A percentile compares a stretch with the other conserved stretches of the same genome.
These are phyloP conservation scores for Pleurotus cornucopiae DNA, from an alignment of 768 basidiomycete species.

Conservation along the genomic window DNA sequence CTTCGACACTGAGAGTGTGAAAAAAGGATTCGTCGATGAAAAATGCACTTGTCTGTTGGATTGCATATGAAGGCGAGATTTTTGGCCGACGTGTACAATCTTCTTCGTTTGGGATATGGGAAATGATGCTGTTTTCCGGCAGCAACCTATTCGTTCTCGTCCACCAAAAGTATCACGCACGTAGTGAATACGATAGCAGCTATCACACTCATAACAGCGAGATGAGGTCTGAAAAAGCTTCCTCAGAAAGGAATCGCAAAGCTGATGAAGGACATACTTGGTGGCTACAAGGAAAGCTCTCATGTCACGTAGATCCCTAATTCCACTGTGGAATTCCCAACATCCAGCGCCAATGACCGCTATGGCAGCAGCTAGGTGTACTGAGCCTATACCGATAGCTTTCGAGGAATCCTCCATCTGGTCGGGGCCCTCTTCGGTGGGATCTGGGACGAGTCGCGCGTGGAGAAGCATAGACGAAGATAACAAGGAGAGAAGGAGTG, in stretches of 20 bases:
- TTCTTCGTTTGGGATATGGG: too few species aligned
- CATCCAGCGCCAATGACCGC: slow-evolving; percentile 10
- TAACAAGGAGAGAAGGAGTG: slow-evolving; percentile 57
- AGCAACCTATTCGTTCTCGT: slow-evolving; percentile 15
- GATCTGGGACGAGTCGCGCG: slow-evolving; percentile 51
- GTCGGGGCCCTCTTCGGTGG: slow-evolving; percentile 15
- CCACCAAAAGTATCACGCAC: slow-evolving; percentile 45
- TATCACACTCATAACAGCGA: slow-evolving; percentile 47
- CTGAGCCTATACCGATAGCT: background rate
- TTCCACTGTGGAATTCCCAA: slow-evolving; percentile 66
- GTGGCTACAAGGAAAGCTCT: slow-evolving; percentile 57
- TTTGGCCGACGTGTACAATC: too few species aligned
- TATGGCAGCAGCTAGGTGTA: background rate
- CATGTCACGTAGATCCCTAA: slow-evolving; percentile 49
- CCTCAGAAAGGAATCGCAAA: too few species aligned
- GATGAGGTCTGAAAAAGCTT: slow-evolving; percentile 36
- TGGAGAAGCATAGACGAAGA: slow-evolving; percentile 62
- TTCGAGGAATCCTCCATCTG: slow-evolving; percentile 8
- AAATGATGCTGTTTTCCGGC: too few species aligned
- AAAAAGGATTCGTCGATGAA: too few species aligned
- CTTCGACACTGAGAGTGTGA: too few species aligned
- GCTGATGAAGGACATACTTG: slow-evolving; percentile 32
- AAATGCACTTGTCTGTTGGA: too few species aligned
- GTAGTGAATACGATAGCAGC: slow-evolving; percentile 45
- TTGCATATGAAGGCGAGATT: too few species aligned